These are phyloP conservation scores for Salinomyces thailandicus DNA, from an alignment of 2,329 filamentous ascomycete species.

Conservation along the genomic window DNA sequence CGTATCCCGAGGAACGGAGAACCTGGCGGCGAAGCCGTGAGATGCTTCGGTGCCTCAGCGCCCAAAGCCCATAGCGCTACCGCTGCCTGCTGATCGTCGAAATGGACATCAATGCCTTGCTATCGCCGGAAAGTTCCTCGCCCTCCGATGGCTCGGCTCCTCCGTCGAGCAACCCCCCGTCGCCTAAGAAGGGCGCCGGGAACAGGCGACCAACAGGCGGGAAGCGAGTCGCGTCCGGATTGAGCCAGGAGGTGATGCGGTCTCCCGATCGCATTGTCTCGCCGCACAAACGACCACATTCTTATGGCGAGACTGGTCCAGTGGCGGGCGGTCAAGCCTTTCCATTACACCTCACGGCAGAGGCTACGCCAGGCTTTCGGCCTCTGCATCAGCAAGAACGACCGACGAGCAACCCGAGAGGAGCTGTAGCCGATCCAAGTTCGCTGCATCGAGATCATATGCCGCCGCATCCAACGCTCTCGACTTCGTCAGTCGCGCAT, in stretches of 20 bases:
- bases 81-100: neutral
- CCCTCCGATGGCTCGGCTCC: constrained; percentile 26
- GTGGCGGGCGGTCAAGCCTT: constrained; percentile 2
- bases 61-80: too few species aligned
- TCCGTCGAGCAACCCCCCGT: constrained; percentile 5
- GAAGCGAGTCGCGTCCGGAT: constrained; percentile 29
- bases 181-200: neutral
- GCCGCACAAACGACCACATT: neutral
- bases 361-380: constrained; percentile 7
- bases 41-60: too few species aligned
- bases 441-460: too few species aligned
- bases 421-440: too few species aligned
- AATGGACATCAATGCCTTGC: constrained; percentile 42
- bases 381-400: constrained; percentile 5
- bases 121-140: constrained; percentile 38
- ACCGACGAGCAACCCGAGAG: constrained; percentile 17
- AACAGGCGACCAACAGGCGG: constrained; percentile 14
- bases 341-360: constrained; percentile 6
- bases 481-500: too few species aligned
- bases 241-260: constrained; percentile 32
- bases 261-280: constrained; percentile 21
- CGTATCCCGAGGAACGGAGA: too few species aligned
- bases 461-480: too few species aligned
- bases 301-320: neutral
- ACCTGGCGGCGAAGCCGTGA: too few species aligned